Base-by-base conservation (phyloP, 495 filamentous ascomycete species). In the Saxispiralis lemnorum region DNA sequence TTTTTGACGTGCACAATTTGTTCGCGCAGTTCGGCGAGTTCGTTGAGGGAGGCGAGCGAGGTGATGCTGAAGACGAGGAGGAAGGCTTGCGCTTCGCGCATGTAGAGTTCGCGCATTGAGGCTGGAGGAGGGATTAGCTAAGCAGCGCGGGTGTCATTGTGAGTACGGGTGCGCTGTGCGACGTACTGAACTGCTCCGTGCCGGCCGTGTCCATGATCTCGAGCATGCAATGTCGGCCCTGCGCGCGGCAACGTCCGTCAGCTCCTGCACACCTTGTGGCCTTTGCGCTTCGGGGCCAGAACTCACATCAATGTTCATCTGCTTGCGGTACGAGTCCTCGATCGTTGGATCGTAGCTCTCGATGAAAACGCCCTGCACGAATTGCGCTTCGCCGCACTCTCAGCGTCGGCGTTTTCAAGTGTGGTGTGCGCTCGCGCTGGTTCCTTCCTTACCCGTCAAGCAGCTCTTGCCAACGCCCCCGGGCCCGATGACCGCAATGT, bases 281-380 rank as follows among this genome's bases (percentile, higher is more conserved):
- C 14, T 28, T 2, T 21, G 20, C 13, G 33, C 33, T 14, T 35
- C 14, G 17, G n/a, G 44, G 31, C n/a, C 12, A 11, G 49, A 30
- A 74, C 72, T 61, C 64, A 96, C 88, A 73, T 96, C 89, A 46
- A 97, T 85, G 51, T 88, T 76, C 33, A 93, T 79, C 51, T 88
- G 82, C 56, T 93, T 95, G 38, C 86, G 70, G 61, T 96, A 97
- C 35, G 89, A 93, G 63, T 97, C 86, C 63, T 97, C 89, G 56
- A 97, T 96, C 7, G 89, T 97, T 3, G 89, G 89, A 62, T 97
- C 89, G 64, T 97, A 97, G 60, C 81, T 87, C 63, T 97, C 89
- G 58, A 97, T 94, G 85, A 92, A 97, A 36, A 94, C 83, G 69
- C 95, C 93, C 60, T 96, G 89, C 15, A 96, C 89, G 61, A 97